Base-by-base conservation (phyloP, 2,329 filamentous ascomycete genomes). In the Botrytis fragariae region DNA sequence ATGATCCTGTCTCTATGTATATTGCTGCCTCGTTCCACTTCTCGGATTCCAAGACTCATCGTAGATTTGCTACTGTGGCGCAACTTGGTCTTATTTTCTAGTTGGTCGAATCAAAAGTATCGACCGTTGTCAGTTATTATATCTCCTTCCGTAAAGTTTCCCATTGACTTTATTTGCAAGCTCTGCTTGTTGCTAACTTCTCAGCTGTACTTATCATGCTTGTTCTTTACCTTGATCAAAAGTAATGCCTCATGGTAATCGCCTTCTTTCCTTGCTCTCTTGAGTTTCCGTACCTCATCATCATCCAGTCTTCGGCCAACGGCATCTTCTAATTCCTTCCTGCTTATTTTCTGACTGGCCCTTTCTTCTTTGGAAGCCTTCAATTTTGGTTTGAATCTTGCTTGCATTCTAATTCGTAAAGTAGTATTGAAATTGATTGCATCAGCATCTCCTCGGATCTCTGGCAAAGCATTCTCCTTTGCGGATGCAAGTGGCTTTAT, bases 331-430 rank as follows among this genome's bases (percentile, higher is more conserved):
- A 98, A 84, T 83, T 98, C 94, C 79, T 91, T 91, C 75, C 93
- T 87, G 79, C 91, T 95, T 73, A 99, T 93, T 85, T 95, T 97
- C 78, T 95, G 91, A 77, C 88, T 87, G 0, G 93, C 92, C 84
- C 92, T 96, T 76, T 93, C 92, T 81, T 95, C 94, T 83, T 95
- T 97, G 0, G 87, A 89, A 16, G 91, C 91, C 82, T 92, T 93
- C 63, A 96, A 83, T 75, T 88, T 88, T 14, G 95, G 95, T 85
- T 98, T 98, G 85, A 97, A 98, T 69, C 93, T 87, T 35, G 95
- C 94, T 84, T 98, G 95, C 95, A 98, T 98, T 71, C 95, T 92
- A 78, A 98, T 89, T 68, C 93, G 88, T 74, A 97, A 81, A 10
- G 90, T 92, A 16, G 93, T 94, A 78, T 88, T 88, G 79, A 92